Evolutionary conservation across 257 asterid genomes (phyloP).

Genomic region (Solanum habrochaites): DNA sequence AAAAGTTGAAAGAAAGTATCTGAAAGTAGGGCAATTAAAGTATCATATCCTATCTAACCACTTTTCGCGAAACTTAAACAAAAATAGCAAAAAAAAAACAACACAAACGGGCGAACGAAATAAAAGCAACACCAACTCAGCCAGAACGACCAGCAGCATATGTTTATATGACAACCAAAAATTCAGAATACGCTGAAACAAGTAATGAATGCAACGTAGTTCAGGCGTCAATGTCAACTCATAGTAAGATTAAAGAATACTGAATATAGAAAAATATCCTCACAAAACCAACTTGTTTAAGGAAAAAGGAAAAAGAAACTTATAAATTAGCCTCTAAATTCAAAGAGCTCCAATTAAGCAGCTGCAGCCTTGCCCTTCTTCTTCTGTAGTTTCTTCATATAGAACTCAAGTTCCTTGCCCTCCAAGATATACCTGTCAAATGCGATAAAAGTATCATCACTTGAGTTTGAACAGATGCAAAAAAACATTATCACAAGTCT

Average conservation of each 20-base stretch:
- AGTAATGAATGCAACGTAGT: neutral
- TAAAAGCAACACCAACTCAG: neutral
- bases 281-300: neutral
- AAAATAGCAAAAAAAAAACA: neutral
- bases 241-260: neutral
- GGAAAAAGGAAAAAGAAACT: neutral
- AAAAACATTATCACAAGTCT: neutral
- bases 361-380: conserved; percentile 19
- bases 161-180: neutral
- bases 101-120: neutral
- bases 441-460: neutral
- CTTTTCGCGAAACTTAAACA: too few species aligned
- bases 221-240: neutral
- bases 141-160: neutral
- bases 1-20: neutral
- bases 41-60: too few species aligned
- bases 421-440: conserved; percentile 9
- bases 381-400: conserved; percentile 23
- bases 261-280: neutral
- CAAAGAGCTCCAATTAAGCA: neutral
- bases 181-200: neutral
- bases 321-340: neutral
- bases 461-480: neutral
- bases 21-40: too few species aligned
- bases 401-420: conserved; percentile 31